Evolutionary conservation across 2,329 filamentous ascomycete genomes (phyloP).

Genomic region (Nothophaeocryptopus gaeumannii): DNA sequence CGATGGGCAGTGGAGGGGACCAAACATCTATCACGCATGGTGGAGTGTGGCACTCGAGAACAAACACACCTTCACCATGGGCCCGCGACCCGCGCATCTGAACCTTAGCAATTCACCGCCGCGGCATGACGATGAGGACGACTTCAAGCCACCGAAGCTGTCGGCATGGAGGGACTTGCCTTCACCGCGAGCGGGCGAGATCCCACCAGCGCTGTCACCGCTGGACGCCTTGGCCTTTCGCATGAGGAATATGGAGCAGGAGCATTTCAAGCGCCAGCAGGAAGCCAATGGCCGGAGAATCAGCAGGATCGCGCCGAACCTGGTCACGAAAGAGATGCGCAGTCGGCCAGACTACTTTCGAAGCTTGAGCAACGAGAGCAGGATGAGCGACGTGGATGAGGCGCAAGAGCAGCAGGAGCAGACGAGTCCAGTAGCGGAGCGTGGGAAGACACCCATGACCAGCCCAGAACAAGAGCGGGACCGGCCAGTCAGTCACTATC

Average conservation of each 20-base stretch:
- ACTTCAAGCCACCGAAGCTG: conserved; percentile 27
- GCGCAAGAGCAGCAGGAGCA: conserved; percentile 47
- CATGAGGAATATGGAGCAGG: conserved; percentile 68
- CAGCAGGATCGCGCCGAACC: conserved; percentile 80
- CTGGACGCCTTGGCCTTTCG: conserved; percentile 94
- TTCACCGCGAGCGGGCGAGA: conserved; percentile 53
- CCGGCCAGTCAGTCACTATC: conserved; percentile 36
- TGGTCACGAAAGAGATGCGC: conserved; percentile 76
- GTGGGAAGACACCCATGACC: conserved; percentile 9
- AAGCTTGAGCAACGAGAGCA: conserved; percentile 58
- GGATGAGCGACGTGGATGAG: conserved; percentile 36
- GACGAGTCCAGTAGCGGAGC: conserved; percentile 32
- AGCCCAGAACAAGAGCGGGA: conserved; percentile 35
- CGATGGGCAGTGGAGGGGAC: too few relatives aligned
- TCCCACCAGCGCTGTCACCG: conserved; percentile 86
- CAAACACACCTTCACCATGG: conserved; percentile 23
- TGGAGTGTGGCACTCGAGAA: too few relatives aligned
- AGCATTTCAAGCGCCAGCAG: conserved; percentile 72
- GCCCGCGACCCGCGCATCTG: conserved; percentile 29
- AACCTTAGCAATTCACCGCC: conserved; percentile 18
- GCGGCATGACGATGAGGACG: conserved; percentile 5
- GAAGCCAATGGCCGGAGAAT: conserved; percentile 69
- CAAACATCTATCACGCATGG: too few relatives aligned
- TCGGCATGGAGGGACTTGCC: conserved; percentile 40
- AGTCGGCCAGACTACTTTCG: conserved; percentile 79